phyloP scores from a whole-genome alignment of 139 green algal genomes.

The Chlorella sp. region DNA sequence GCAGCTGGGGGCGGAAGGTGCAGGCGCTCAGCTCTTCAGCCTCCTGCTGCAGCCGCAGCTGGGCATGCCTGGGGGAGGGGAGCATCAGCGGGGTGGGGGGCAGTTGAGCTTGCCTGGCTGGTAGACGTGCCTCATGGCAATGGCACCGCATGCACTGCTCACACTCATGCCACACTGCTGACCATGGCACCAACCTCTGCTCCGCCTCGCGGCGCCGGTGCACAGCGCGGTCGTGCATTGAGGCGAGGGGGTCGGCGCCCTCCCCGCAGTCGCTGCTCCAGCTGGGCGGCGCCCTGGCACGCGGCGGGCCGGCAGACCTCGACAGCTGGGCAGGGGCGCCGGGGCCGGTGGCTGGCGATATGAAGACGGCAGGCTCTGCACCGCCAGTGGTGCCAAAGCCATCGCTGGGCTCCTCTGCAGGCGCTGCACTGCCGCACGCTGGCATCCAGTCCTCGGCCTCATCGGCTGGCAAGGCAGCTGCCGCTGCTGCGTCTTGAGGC shows the following conservation, averaged over 20 bases:
- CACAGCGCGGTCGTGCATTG: neutral
- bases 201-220: neutral
- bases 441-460: too few species aligned
- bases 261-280: neutral
- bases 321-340: too few species aligned
- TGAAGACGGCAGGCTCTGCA: too few species aligned
- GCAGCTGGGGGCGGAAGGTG: neutral
- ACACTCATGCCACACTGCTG: too few species aligned
- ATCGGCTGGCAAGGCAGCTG: too few species aligned
- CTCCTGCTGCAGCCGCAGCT: neutral
- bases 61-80: neutral
- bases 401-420: too few species aligned
- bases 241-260: neutral
- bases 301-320: too few species aligned
- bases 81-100: neutral
- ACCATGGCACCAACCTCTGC: too few species aligned
- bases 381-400: too few species aligned
- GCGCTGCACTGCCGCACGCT: too few species aligned
- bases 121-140: neutral
- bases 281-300: neutral
- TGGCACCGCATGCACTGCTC: neutral
- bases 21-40: neutral
- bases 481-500: too few species aligned
- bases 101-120: neutral
- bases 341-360: too few species aligned